phyloP scores from a whole-genome alignment of 2,329 filamentous ascomycete genomes.

The Hymenoscyphus occultus region DNA sequence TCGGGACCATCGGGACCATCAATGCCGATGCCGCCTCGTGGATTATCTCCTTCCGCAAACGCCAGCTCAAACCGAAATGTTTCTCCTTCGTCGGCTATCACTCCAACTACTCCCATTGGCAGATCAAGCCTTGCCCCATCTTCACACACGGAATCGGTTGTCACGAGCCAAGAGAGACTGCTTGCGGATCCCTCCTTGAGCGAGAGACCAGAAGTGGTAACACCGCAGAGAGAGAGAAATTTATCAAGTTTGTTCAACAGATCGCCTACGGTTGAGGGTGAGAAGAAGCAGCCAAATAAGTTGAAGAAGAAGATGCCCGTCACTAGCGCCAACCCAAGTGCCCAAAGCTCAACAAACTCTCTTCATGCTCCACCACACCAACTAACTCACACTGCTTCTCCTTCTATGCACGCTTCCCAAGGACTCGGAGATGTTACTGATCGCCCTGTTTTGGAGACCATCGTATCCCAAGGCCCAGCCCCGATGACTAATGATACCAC shows the following conservation, averaged over 20 bases:
- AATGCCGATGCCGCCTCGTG: constrained; percentile 20
- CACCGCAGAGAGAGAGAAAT: constrained; percentile 61
- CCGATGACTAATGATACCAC: constrained; percentile 23
- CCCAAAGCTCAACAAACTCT: constrained; percentile 85
- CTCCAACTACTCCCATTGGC: constrained; percentile 21
- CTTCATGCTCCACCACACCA: constrained; percentile 45
- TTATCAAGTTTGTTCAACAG: constrained; percentile 69
- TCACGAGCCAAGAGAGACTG: constrained; percentile 49
- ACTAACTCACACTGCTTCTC: constrained; percentile 27
- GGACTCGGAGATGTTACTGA: constrained; percentile 33
- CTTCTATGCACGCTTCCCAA: constrained; percentile 35
- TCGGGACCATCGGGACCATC: too few relatives aligned
- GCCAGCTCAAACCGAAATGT: constrained; percentile 20
- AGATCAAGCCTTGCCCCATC: constrained; percentile 28
- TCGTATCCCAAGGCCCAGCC: constrained; percentile 22
- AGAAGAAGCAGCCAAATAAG: constrained; percentile 80
- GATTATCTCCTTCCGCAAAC: constrained; percentile 25
- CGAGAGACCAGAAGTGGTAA: constrained; percentile 20
- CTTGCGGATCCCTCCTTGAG: constrained; percentile 35
- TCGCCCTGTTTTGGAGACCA: constrained; percentile 30
- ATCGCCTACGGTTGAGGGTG: constrained; percentile 59
- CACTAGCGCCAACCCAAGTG: constrained; percentile 77
- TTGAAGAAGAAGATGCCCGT: constrained; percentile 79
- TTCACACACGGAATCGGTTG: constrained; percentile 31
- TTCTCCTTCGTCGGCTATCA: constrained; percentile 28